Evolutionary conservation across 78 protist species (phyloP).

Genomic region (Dictyostelium discoideum): DNA sequence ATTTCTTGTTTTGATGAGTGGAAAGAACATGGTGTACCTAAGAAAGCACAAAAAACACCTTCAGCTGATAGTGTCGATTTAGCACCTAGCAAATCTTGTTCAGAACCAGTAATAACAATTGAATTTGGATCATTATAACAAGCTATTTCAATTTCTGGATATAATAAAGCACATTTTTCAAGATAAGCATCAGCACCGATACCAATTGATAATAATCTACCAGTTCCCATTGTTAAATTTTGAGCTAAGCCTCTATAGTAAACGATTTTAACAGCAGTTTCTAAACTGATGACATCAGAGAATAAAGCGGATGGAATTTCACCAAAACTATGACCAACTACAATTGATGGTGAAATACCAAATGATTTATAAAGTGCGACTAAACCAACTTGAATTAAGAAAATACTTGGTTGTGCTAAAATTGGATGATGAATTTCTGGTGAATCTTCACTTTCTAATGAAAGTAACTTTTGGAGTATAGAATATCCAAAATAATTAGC

Average conservation of each 20-base stretch:
- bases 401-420: conserved; percentile 77
- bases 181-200: conserved; percentile 28
- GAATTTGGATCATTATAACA: conserved; percentile 55
- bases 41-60: conserved; percentile 48
- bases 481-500: conserved; percentile 42
- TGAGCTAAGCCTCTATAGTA: conserved; percentile 34
- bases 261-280: conserved; percentile 55
- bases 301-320: conserved; percentile 57
- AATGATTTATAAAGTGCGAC: conserved; percentile 31
- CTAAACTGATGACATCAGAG: conserved; percentile 30
- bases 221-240: conserved; percentile 57
- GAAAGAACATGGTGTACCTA: conserved; percentile 73
- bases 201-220: conserved; percentile 64
- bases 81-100: not conserved
- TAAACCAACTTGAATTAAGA: conserved; percentile 79
- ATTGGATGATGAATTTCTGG: conserved; percentile 57
- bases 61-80: not conserved
- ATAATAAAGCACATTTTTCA: not conserved
- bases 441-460: conserved; percentile 20
- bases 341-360: conserved; percentile 59
- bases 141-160: conserved; percentile 23
- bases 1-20: conserved; percentile 57
- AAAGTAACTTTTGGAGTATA: conserved; percentile 20
- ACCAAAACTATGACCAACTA: conserved; percentile 86
- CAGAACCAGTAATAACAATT: conserved; percentile 47